Evolutionary conservation across 2,329 filamentous ascomycete genomes (phyloP).

Genomic region (Penicillium sp.): DNA sequence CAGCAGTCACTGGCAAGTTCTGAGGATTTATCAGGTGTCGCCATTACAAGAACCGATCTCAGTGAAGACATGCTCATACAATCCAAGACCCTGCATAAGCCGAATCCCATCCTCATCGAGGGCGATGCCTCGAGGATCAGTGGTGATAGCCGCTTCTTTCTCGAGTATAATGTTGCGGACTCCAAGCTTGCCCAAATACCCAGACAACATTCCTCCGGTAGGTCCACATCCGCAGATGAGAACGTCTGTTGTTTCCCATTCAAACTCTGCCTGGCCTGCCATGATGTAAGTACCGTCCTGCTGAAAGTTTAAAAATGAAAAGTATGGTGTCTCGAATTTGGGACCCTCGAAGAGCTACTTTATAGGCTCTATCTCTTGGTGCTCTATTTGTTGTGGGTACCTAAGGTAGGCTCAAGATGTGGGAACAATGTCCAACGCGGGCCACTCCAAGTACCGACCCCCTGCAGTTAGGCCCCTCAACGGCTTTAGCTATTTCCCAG

Average conservation of each 20-base stretch:
- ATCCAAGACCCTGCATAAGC: constrained; percentile 32
- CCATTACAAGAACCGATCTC: constrained; percentile 33
- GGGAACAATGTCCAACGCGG: neutral
- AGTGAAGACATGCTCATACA: constrained; percentile 33
- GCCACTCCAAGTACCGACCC: neutral
- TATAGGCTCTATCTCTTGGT: neutral
- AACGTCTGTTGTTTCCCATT: constrained; percentile 29
- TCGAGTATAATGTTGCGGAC: constrained; percentile 35
- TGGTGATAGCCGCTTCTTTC: constrained; percentile 32
- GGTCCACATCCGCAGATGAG: constrained; percentile 38
- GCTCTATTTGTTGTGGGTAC: no score
- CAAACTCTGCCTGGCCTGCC: neutral
- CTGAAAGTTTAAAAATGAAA: no score
- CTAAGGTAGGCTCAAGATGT: neutral
- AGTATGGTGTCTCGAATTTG: neutral
- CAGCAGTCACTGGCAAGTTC: no score
- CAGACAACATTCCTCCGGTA: constrained; percentile 34
- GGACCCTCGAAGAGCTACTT: neutral
- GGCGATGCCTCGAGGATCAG: constrained; percentile 37
- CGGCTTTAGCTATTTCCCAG: neutral
- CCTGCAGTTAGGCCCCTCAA: neutral
- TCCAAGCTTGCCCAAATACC: constrained; percentile 27
- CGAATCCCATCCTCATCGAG: constrained; percentile 40
- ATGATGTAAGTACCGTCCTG: neutral
- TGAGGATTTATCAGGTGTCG: no score